Conservation (phyloP, 345 rosid genomes). For the Sisymbrium altissimum region DNA sequence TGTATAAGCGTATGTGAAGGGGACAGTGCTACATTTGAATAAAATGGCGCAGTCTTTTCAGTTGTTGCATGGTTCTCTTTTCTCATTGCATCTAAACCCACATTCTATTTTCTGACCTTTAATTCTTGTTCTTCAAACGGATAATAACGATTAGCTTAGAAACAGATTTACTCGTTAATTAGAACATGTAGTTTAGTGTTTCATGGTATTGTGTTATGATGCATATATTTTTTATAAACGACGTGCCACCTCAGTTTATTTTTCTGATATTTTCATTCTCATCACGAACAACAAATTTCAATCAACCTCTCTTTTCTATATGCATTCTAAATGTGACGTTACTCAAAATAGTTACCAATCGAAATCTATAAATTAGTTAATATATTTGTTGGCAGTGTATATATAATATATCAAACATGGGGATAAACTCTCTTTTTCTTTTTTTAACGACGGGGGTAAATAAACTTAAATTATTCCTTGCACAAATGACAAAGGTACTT, state of each 20-base stretch:
- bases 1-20: constrained; percentile 25
- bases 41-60: constrained; percentile 29
- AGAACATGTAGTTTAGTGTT: background rate
- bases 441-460: no score
- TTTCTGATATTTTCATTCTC: background rate
- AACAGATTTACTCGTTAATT: background rate
- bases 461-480: background rate
- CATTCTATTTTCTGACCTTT: background rate
- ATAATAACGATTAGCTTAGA: background rate
- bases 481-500: background rate
- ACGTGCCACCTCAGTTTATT: background rate
- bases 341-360: background rate
- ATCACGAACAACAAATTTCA: background rate
- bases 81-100: constrained; percentile 19
- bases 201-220: background rate
- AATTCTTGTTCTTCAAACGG: background rate
- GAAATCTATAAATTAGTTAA: background rate
- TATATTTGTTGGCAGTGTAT: background rate
- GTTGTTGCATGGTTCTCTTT: constrained; percentile 8
- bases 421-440: no score
- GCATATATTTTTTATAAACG: no score
- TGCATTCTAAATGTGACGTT: background rate
- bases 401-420: background rate
- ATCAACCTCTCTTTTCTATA: background rate
- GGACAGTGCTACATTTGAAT: constrained; percentile 22